Evolutionary conservation across 768 basidiomycete species (phyloP), one percentile per base, ranked within the genome.

Genomic region (Mycena kentingensis): DNA sequence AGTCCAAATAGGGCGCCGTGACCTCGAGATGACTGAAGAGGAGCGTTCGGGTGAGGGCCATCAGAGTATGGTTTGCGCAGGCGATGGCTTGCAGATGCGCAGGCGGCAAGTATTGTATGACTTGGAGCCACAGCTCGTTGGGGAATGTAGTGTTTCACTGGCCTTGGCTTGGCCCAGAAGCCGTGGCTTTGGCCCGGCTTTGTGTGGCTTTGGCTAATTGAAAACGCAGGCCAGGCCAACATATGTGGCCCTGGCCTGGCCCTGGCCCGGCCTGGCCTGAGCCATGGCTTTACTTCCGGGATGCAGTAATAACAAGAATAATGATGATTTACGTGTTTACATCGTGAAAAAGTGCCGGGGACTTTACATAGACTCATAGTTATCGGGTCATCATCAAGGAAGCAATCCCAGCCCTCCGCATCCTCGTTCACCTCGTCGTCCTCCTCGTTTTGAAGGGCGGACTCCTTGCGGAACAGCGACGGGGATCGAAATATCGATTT

Each of bases 101-200:
- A n/a, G n/a, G n/a, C n/a, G n/a, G n/a, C n/a, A n/a, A n/a, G n/a
- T n/a, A n/a, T n/a, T n/a, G n/a, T n/a, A n/a, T n/a, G n/a, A n/a
- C n/a, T n/a, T n/a, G n/a, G n/a, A n/a, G n/a, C n/a, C n/a, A n/a
- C n/a, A n/a, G n/a, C n/a, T n/a, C n/a, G n/a, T n/a, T n/a, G n/a
- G n/a, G n/a, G n/a, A 54, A 1, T 8, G 35, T 35, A 15, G 44
- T 48, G 13, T 48, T 16, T 26, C 44, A 34, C 0, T 54, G 1
- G 52, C 44, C 12, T 12, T 21, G 2, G 38, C n/a, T n/a, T 45
- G 47, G 57, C 57, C 53, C 46, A 32, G 25, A 44, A 52, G 52
- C 58, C 55, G 16, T 49, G 53, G 64, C 59, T 61, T 60, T 43
- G 63, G 64, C 65, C 46, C 34, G 58, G 65, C 61, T 59, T 57